Evolutionary conservation across 495 filamentous ascomycete genomes (phyloP), one percentile per base, ranked within the genome.

Genomic region (Aspergillus sclerotioniger): DNA sequence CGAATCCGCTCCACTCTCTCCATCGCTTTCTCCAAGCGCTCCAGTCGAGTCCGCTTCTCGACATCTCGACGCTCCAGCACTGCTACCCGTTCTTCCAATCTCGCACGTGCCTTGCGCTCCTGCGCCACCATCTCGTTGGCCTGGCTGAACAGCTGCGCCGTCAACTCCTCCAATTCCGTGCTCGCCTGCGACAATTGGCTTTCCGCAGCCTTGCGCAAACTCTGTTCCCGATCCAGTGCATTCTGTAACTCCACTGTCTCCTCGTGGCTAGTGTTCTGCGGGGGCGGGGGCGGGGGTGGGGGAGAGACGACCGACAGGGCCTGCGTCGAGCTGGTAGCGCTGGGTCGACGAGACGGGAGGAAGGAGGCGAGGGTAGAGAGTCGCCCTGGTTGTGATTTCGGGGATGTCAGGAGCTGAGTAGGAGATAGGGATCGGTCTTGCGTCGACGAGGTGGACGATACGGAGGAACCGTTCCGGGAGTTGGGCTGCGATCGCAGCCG

Each of bases 91-190:
- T 90, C 87, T 69, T 96, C 91, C 31, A 98, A 77, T 70, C 81
- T 83, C 7, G 88, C 90, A 41, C 90, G 76, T 33, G 89, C 90
- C 67, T 87, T 85, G 46, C 94, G 80, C 78, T 98, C 94, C 64
- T 84, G 76, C 15, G 93, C 91, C 21, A 98, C 94, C 93, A 98
- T 98, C 78, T 96, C 90, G 65, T 98, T 98, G 16, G 94, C 94
- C 72, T 96, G 87, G 68, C 90, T 85, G 74, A 98, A 98, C 51
- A 98, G 76, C 61, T 87, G 84, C 46, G 85, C 88, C 33, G 85
- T 90, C 62, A 98, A 76, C 65, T 98, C 94, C 70, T 98, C 95
- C 13, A 98, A 80, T 75, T 98, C 94, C 0, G 75, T 80, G 50
- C 80, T 87, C 29, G 90, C 87, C 53, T 87, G 83, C 62, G 77